Base-by-base conservation (phyloP, 495 filamentous ascomycete species). In the Cenococcum geophilum region DNA sequence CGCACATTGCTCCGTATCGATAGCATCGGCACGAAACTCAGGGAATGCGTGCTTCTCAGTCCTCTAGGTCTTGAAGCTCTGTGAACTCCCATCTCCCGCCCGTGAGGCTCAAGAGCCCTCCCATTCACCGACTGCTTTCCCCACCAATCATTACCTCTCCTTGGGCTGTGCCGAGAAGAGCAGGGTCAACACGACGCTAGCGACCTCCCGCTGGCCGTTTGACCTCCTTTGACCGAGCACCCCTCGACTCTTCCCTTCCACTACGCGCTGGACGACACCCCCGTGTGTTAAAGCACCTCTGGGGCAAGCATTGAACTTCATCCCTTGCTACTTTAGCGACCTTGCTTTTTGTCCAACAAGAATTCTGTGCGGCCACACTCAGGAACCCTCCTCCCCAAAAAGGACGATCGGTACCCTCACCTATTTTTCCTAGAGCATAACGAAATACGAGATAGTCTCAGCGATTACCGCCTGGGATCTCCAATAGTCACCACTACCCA, bases 401-500 rank as follows among this genome's bases (percentile, higher is more conserved):
- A 52, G 49, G 49, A 25, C 23, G 4, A 32, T n/a, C 20, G 10
- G 1, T 1, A 27, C 25, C 49, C 16, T 22, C 22, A 16, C 20
- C 49, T 32, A 6, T 32, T 20, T 52, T 52, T 16, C 12, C 4
- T 16, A 18, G 18, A 45, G 4, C 11, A 18, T 10, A 45, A 14
- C 58, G 16, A 43, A 34, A 40, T 6, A 55, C 52, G 11, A 4
- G 11, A 36, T 32, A 14, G 6, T 53, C 11, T 25, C 11, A 57
- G 22, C 10, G 35, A 20, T 18, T 21, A 35, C 20, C 40, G 34
- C 32, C 40, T 49, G 35, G 55, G 54, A 16, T 36, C 54, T 21
- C 52, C 55, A 37, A 23, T n/a, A 32, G 45, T 25, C 32, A 36
- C 6, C 55, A n/a, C 50, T 57, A 58, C 37, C 53, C 53, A 65